Evolutionary conservation across 2,329 filamentous ascomycete species (phyloP), one percentile per base, ranked within the genome.

Genomic region (Claviceps quebecensis): DNA sequence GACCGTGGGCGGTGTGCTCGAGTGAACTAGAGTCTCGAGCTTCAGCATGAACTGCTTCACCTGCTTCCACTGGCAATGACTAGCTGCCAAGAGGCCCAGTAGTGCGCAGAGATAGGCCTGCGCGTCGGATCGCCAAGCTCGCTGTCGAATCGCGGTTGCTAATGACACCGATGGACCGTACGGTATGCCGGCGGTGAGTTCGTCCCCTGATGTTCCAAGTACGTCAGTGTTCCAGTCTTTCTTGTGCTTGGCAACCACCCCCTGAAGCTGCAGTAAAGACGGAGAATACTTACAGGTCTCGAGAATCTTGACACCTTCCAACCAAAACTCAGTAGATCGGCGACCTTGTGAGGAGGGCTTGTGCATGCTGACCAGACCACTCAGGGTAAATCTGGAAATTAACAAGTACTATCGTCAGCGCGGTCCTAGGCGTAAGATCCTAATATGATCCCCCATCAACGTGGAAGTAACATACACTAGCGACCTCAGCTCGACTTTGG

Each of bases 101-200:
- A 90, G 74, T n/a, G 88, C 73, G 48, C 83, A 77, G 38, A 88
- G 72, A 56, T 87, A 84, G 62, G 80, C 82, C 53, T 80, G 77
- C 7, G 87, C 72, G 49, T 81, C 74, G 52, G 71, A 73, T 48
- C 83, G 77, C 83, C 84, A 88, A 54, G 77, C 72, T 9, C 77
- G 72, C 46, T 81, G 72, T 55, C 72, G 67, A 29, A 81, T 73
- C 11, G 80, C 79, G 47, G 75, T 74, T 40, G 75, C 72, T 16
- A 86, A 67, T 0, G 79, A 76, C 48, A 78, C 70, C 0, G 74
- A 67, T 11, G 65, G 57, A 48, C 69, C 65, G 53, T 66, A 72
- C 51, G 58, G 59, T 26, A 63, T 67, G 5, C 65, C 66, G n/a
- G 59, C 53, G 1, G 65, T 67, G 3, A 60, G 62, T 17, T 54